These are phyloP conservation scores for Hortaea werneckii DNA, from an alignment of 2,329 filamentous ascomycete species.

Conservation along the genomic window DNA sequence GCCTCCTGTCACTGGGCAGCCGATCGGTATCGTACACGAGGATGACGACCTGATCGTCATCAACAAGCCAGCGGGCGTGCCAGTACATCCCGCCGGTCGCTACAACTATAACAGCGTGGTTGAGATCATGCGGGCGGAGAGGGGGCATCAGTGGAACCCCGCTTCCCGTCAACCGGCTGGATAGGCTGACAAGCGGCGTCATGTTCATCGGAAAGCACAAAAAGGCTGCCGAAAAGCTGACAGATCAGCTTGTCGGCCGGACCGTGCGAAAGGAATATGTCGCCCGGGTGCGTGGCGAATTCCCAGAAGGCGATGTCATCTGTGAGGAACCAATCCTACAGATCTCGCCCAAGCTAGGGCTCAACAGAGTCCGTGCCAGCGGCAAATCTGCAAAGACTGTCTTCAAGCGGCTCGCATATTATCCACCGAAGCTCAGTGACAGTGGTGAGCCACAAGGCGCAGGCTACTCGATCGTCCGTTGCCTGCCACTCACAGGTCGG, in stretches of 20 bases:
- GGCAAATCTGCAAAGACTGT: constrained; percentile 85
- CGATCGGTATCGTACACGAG: constrained; percentile 78
- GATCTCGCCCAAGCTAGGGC: constrained; percentile 86
- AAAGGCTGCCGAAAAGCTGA: constrained; percentile 66
- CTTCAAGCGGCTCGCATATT: constrained; percentile 88
- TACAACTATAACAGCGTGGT: constrained; percentile 94
- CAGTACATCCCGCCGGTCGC: constrained; percentile 86
- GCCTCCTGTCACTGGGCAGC: constrained; percentile 74
- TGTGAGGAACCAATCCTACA: constrained; percentile 90
- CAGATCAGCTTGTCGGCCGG: constrained; percentile 63
- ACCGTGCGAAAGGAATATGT: constrained; percentile 94
- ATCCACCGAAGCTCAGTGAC: constrained; percentile 42
- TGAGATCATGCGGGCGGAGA: constrained; percentile 81
- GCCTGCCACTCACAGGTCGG: constrained; percentile 81
- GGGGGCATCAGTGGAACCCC: constrained; percentile 50
- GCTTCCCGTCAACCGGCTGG: constrained; percentile 80
- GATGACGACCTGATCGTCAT: constrained; percentile 91
- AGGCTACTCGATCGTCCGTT: constrained; percentile 91
- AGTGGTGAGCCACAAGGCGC: constrained; percentile 24
- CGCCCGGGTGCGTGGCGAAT: constrained; percentile 79
- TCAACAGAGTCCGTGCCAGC: constrained; percentile 88
- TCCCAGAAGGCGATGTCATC: constrained; percentile 81
- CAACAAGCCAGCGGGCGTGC: constrained; percentile 90
- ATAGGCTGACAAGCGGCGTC: constrained; percentile 85
- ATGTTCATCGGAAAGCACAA: constrained; percentile 95